Percentiles rank a stretch among this genome's conserved stretches.
Evolutionary conservation across 768 basidiomycete genomes (phyloP).

Genomic region (Postia placenta): DNA sequence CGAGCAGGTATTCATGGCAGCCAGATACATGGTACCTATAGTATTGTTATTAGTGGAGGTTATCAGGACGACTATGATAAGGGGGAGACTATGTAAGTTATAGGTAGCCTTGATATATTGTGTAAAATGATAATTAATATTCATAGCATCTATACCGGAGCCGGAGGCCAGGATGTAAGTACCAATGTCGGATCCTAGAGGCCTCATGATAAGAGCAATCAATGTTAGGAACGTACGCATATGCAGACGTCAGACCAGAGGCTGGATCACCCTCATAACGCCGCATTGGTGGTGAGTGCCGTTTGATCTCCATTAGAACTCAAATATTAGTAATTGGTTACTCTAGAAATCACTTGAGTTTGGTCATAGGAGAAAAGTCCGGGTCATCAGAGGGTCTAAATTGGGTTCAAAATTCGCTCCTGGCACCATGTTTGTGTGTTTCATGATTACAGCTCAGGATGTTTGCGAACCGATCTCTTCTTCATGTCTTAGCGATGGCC

Average conservation of each 20-base stretch:
- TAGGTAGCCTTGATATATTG: too few species aligned
- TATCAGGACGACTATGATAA: constrained; percentile 36
- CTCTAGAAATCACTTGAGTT: too few species aligned
- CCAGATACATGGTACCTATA: constrained; percentile 27
- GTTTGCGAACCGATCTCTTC: too few species aligned
- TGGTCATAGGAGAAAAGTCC: too few species aligned
- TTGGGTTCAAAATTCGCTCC: constrained; percentile 23
- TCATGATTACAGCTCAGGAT: neutral
- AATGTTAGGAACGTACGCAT: too few species aligned
- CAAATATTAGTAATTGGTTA: too few species aligned
- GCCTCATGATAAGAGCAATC: too few species aligned
- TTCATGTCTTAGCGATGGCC: too few species aligned
- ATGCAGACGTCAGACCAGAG: too few species aligned
- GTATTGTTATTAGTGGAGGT: constrained; percentile 35
- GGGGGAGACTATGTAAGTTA: constrained; percentile 27
- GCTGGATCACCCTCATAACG: too few species aligned
- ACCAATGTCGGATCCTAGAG: neutral
- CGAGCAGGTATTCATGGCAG: constrained; percentile 36
- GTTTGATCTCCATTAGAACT: too few species aligned
- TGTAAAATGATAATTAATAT: neutral
- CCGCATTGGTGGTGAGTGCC: too few species aligned
- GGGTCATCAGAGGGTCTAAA: constrained; percentile 22
- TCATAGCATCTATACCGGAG: constrained; percentile 29
- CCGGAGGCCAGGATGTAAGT: constrained; percentile 23
- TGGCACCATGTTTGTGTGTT: neutral